A percentile compares a stretch with the other conserved stretches of the same genome.
Conservation (phyloP, 2,329 filamentous ascomycete species). For the Sarocladiaceae sp. region DNA sequence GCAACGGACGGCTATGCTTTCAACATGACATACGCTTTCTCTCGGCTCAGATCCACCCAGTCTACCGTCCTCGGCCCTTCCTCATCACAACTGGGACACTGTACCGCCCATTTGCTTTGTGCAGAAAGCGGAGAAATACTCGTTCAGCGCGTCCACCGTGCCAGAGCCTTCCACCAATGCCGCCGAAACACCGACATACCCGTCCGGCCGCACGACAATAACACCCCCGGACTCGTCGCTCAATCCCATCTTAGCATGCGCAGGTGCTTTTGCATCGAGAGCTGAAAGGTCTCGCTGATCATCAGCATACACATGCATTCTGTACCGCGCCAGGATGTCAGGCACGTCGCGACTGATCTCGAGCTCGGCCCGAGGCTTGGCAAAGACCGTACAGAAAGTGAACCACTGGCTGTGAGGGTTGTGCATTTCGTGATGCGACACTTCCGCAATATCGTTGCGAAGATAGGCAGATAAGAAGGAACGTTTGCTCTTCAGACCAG, state of each 20-base stretch:
- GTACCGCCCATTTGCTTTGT: conserved; percentile 48
- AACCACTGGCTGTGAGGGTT: conserved; percentile 82
- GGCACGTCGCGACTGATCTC: conserved; percentile 70
- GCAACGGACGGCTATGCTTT: background rate
- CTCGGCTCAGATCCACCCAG: background rate
- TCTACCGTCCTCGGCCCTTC: background rate
- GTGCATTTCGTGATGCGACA: conserved; percentile 73
- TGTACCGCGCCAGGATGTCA: conserved; percentile 63
- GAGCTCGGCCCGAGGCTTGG: conserved; percentile 58
- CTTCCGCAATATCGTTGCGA: conserved; percentile 51
- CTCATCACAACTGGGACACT: conserved; percentile 19
- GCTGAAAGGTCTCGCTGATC: conserved; percentile 69
- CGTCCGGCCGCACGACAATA: conserved; percentile 12
- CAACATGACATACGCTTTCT: background rate
- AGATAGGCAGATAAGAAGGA: conserved; percentile 69
- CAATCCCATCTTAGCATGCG: conserved; percentile 83
- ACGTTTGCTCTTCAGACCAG: conserved; percentile 53
- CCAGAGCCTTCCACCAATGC: conserved; percentile 67
- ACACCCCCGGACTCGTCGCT: conserved; percentile 45
- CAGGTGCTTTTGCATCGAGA: conserved; percentile 62
- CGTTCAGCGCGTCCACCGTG: conserved; percentile 75
- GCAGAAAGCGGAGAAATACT: conserved; percentile 71
- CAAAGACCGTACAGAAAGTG: conserved; percentile 71
- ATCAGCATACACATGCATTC: conserved; percentile 80
- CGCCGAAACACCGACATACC: conserved; percentile 75